Percentiles rank a stretch among this genome's conserved stretches.
Conservation (phyloP, 192 early-diverging fungal species). For the Rhizophlyctis rosea region DNA sequence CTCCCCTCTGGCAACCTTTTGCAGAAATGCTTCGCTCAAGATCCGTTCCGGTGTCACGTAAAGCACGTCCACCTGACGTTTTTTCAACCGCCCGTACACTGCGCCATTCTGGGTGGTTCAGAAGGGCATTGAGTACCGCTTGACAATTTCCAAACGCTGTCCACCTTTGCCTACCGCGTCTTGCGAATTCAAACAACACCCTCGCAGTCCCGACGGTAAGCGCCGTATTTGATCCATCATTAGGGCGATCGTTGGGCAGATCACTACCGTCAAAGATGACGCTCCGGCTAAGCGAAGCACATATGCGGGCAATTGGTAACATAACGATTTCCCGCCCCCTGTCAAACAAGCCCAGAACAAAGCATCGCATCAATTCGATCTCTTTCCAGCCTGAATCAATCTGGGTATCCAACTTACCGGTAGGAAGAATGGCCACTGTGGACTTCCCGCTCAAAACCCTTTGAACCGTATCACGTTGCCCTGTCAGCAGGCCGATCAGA, state of each 20-base stretch:
- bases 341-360: not conserved
- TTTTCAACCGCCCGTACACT: constrained; percentile 42
- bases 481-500: constrained; percentile 18
- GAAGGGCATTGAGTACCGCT: not conserved
- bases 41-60: constrained; percentile 74
- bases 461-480: constrained; percentile 30
- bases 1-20: constrained; percentile 40
- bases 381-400: not conserved
- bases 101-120: constrained; percentile 24
- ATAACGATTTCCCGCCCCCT: constrained; percentile 71
- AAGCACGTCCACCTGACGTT: constrained; percentile 59
- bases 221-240: constrained; percentile 82
- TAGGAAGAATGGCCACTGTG: constrained; percentile 34
- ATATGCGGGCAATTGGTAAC: constrained; percentile 73
- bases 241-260: constrained; percentile 76
- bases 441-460: constrained; percentile 26
- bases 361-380: not conserved
- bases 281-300: constrained; percentile 34
- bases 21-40: constrained; percentile 56
- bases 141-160: not conserved
- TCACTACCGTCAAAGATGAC: constrained; percentile 60
- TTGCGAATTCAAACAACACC: constrained; percentile 52
- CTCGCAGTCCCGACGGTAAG: constrained; percentile 57
- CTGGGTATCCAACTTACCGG: constrained; percentile 19
- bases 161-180: constrained; percentile 3